A percentile compares a stretch with the other conserved stretches of the same genome.
Conservation (phyloP, 2,329 filamentous ascomycete species). For the Fusarium bactridioides region DNA sequence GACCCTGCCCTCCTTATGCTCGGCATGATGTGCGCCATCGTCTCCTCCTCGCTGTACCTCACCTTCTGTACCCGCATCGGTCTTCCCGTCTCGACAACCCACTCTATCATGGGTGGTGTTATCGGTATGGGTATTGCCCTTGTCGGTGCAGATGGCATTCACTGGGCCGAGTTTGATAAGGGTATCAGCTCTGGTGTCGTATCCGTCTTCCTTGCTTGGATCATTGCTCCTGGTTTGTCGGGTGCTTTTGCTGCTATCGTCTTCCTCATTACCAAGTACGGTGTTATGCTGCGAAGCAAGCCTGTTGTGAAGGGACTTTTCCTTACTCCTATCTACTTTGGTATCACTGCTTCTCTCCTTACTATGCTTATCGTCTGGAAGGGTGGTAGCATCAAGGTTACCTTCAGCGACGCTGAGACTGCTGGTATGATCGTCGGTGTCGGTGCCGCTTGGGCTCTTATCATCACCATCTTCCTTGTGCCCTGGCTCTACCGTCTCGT, state of each 20-base stretch:
- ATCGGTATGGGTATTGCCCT: conserved; percentile 67
- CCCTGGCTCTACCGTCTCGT: conserved; percentile 68
- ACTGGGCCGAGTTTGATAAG: conserved; percentile 60
- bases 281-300: conserved; percentile 63
- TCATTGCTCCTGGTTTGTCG: conserved; percentile 65
- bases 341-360: conserved; percentile 61
- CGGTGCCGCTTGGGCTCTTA: conserved; percentile 56
- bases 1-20: conserved; percentile 66
- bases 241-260: conserved; percentile 63
- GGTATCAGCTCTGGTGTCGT: conserved; percentile 51
- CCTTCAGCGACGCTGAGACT: conserved; percentile 50
- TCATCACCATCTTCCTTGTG: conserved; percentile 62
- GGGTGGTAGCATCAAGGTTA: conserved; percentile 55
- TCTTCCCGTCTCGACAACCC: conserved; percentile 68
- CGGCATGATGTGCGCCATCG: conserved; percentile 65
- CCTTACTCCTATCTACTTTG: conserved; percentile 65
- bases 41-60: conserved; percentile 63
- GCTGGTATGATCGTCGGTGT: conserved; percentile 63
- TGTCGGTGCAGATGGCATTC: conserved; percentile 59
- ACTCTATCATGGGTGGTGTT: conserved; percentile 68
- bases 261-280: conserved; percentile 65
- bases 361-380: conserved; percentile 70
- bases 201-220: conserved; percentile 68
- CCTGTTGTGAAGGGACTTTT: conserved; percentile 62
- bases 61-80: conserved; percentile 63